phyloP scores from a whole-genome alignment of 495 filamentous ascomycete species.

The Talaromyces adpressus region DNA sequence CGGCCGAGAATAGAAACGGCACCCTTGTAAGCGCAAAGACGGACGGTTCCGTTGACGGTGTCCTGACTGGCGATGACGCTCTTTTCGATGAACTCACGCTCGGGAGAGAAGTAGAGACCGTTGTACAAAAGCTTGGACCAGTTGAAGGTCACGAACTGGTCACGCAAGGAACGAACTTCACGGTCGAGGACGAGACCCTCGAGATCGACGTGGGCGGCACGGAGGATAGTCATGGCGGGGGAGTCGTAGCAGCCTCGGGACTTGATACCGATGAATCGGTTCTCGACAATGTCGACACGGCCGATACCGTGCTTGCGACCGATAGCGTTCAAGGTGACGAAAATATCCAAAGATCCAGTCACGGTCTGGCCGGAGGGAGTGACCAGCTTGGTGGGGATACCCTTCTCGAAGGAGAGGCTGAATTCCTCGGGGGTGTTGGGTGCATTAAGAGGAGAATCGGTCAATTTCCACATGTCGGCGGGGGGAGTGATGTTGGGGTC shows the following conservation, averaged over 20 bases:
- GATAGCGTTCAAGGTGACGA: slow-evolving; percentile 73
- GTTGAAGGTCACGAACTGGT: slow-evolving; percentile 67
- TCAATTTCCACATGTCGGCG: slow-evolving; percentile 78
- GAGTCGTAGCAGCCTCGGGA: slow-evolving; percentile 87
- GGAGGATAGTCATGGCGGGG: slow-evolving; percentile 49
- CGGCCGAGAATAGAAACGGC: slow-evolving; percentile 67
- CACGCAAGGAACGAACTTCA: slow-evolving; percentile 76
- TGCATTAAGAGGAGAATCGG: slow-evolving; percentile 66
- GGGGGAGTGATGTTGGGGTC: slow-evolving; percentile 53
- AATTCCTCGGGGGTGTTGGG: slow-evolving; percentile 72
- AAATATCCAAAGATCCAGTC: slow-evolving; percentile 73
- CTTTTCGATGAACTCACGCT: slow-evolving; percentile 73
- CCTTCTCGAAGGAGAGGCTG: slow-evolving; percentile 76
- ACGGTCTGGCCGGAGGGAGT: slow-evolving; percentile 51
- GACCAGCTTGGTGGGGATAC: slow-evolving; percentile 69
- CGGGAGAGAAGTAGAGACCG: slow-evolving; percentile 71
- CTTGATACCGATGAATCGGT: slow-evolving; percentile 81
- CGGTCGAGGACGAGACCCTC: slow-evolving; percentile 82
- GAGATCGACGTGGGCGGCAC: slow-evolving; percentile 72
- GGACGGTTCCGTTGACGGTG: slow-evolving; percentile 62
- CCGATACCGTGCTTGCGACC: slow-evolving; percentile 73
- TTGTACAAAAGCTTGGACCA: slow-evolving; percentile 76
- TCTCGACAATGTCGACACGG: slow-evolving; percentile 87
- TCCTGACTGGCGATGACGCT: slow-evolving; percentile 64
- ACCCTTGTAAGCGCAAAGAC: slow-evolving; percentile 72